Base-by-base conservation (phyloP, 441 rosid species). In the Metrosideros polymorpha region DNA sequence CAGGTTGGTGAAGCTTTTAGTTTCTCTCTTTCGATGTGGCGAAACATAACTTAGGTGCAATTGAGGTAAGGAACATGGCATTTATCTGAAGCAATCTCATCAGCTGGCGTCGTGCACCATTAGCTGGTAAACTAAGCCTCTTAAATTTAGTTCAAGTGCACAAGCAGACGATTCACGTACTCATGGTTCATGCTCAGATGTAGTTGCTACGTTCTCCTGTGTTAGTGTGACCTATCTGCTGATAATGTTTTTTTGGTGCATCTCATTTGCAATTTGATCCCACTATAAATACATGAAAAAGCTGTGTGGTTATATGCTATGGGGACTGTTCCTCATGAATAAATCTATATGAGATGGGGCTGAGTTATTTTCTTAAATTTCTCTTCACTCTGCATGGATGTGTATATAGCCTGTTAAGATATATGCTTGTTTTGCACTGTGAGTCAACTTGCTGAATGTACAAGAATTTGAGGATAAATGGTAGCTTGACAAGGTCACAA, bases 1-100 rank as follows among this genome's bases (percentile, higher is more conserved):
- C 32, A 98, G 99, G 99, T 95, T 85, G 85, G 84, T 83, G 61
- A 82, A 77, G 55, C 42, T 27, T 85, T 51, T 84, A 29, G 5
- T 53, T 53, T 75, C n/a, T 84, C 54, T 82, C 59, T 52, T 29
- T 83, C 45, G 32, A 83, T 83, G 61, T 3, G 47, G 47, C 39
- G n/a, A 71, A 39, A 22, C 49, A 6, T 71, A 71, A 24, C 39
- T 39, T 71, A 39, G 47, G 45, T 71, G 47, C 79, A 22, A 71
- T 79, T 79, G 83, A 50, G 45, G n/a, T 83, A 30, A 82, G 57
- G 84, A 82, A 55, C 43, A 84, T 66, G 55, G 47, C 85, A 43
- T 86, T 86, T 27, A 42, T 32, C 39, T 79, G 63, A 61, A 76
- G 47, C 79, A 71, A 71, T 71, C 79, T 71, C 79, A 71, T 71